phyloP scores from a whole-genome alignment of 2,329 filamentous ascomycete genomes.

The Coniochaeta sp. region DNA sequence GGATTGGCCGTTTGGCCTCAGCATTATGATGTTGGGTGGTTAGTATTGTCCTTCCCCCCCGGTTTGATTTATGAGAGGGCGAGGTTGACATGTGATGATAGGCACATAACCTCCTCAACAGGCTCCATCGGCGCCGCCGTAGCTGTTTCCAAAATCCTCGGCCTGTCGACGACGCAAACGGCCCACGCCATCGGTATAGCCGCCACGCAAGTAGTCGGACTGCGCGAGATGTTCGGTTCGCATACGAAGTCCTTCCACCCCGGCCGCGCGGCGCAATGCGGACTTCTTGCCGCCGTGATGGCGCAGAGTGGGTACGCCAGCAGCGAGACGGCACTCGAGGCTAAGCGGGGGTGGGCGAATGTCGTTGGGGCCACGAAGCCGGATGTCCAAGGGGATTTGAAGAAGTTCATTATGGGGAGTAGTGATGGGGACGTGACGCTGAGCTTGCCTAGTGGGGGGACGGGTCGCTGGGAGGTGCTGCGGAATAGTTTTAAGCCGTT shows the following conservation, averaged over 20 bases:
- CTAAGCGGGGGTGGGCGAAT: slow-evolving; percentile 34
- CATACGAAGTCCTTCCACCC: slow-evolving; percentile 50
- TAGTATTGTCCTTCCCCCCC: too few species aligned
- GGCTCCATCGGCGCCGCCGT: slow-evolving; percentile 46
- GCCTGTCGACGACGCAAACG: slow-evolving; percentile 29
- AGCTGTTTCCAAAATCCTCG: slow-evolving; percentile 39
- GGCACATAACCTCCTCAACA: slow-evolving; percentile 45
- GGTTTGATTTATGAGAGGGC: not conserved
- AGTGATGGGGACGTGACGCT: slow-evolving; percentile 19
- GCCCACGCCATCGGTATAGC: slow-evolving; percentile 46
- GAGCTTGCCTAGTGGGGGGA: slow-evolving; percentile 25
- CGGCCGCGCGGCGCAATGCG: slow-evolving; percentile 44
- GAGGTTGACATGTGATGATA: not conserved
- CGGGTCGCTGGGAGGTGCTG: slow-evolving; percentile 40
- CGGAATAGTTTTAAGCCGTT: slow-evolving; percentile 51
- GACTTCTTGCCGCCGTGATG: slow-evolving; percentile 30
- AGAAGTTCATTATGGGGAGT: not conserved
- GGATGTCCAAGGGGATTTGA: not conserved
- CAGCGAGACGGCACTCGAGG: slow-evolving; percentile 38
- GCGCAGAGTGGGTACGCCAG: slow-evolving; percentile 42
- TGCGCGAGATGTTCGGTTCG: slow-evolving; percentile 47
- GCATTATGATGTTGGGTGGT: slow-evolving; percentile 47
- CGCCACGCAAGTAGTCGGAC: slow-evolving; percentile 43
- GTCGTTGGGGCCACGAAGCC: slow-evolving; percentile 36
- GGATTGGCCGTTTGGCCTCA: slow-evolving; percentile 44